phyloP scores from a whole-genome alignment of 805 yeast species.

The Torulaspora maleeae region DNA sequence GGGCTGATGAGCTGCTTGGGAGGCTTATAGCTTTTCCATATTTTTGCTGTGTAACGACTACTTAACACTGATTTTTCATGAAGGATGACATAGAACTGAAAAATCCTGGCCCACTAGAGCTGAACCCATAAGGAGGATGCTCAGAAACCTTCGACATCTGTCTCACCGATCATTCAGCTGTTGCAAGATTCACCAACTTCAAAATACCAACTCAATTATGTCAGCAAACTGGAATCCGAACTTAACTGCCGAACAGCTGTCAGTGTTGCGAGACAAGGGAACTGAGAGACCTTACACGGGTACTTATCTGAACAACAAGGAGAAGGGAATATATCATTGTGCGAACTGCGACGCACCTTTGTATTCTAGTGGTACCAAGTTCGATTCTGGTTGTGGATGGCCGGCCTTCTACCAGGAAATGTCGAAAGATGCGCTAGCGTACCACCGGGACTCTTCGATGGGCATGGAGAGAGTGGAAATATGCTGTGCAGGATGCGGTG shows the following conservation, averaged over 20 bases:
- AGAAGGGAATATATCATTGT: slow-evolving; percentile 69
- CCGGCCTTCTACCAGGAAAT: slow-evolving; percentile 88
- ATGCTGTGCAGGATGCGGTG: slow-evolving; percentile 82
- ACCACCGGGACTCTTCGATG: slow-evolving; percentile 52
- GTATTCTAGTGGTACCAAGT: slow-evolving; percentile 75
- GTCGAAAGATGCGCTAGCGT: slow-evolving; percentile 67
- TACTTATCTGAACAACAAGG: slow-evolving; percentile 31
- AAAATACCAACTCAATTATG: background rate
- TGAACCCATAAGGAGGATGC: background rate
- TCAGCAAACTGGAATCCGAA: slow-evolving; percentile 61
- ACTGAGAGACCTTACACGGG: slow-evolving; percentile 45
- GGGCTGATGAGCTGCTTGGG: background rate
- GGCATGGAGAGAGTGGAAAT: slow-evolving; percentile 90
- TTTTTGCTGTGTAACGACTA: background rate
- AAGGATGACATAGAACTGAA: background rate
- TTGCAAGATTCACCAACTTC: background rate
- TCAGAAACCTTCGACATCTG: background rate
- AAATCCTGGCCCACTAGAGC: background rate
- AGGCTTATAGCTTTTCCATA: background rate
- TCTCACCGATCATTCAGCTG: background rate
- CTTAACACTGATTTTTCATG: background rate
- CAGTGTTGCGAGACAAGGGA: slow-evolving; percentile 63
- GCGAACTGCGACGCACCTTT: slow-evolving; percentile 82
- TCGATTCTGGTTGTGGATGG: slow-evolving; percentile 95
- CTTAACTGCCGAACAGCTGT: slow-evolving; percentile 70